phyloP scores from a whole-genome alignment of 2,329 filamentous ascomycete genomes.

The Ophiostoma perfectum region DNA sequence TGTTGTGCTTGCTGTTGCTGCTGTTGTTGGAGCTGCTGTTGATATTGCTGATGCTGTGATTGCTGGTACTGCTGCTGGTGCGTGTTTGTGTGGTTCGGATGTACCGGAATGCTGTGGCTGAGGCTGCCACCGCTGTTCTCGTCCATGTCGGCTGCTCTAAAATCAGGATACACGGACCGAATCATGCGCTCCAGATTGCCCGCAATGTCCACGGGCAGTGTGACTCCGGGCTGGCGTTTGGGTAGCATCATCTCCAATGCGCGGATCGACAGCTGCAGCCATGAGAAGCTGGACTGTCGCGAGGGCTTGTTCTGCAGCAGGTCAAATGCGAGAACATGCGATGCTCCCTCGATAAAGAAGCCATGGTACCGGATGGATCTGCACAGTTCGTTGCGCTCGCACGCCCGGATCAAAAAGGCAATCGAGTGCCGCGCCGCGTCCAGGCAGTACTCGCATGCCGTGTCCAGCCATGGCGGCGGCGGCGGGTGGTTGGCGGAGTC shows the following conservation, averaged over 20 bases:
- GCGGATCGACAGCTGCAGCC: conserved; percentile 24
- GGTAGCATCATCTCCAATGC: conserved; percentile 21
- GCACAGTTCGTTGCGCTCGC: conserved; percentile 23
- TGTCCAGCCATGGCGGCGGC: conserved; percentile 25
- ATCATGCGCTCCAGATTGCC: conserved; percentile 25
- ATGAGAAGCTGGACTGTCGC: conserved; percentile 21
- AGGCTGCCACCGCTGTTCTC: neutral
- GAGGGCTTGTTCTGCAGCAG: conserved; percentile 21
- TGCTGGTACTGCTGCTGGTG: neutral
- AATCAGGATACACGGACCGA: conserved; percentile 25
- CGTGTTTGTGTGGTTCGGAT: conserved; percentile 9
- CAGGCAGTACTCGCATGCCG: conserved; percentile 24
- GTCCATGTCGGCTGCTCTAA: conserved; percentile 18
- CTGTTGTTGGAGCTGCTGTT: neutral
- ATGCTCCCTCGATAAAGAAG: conserved; percentile 27
- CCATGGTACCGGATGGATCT: conserved; percentile 23
- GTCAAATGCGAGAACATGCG: conserved; percentile 23
- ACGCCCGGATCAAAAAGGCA: conserved; percentile 20
- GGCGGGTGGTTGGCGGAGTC: conserved; percentile 17
- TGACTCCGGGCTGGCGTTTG: neutral
- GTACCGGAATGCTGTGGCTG: conserved; percentile 7
- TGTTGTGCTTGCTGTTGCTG: conserved; percentile 24
- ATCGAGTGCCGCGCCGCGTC: conserved; percentile 25
- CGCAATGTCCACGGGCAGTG: conserved; percentile 18
- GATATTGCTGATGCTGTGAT: neutral